Evolutionary conservation across 1,284 basidiomycete species (phyloP).

Genomic region (Apiotrichum gracile): DNA sequence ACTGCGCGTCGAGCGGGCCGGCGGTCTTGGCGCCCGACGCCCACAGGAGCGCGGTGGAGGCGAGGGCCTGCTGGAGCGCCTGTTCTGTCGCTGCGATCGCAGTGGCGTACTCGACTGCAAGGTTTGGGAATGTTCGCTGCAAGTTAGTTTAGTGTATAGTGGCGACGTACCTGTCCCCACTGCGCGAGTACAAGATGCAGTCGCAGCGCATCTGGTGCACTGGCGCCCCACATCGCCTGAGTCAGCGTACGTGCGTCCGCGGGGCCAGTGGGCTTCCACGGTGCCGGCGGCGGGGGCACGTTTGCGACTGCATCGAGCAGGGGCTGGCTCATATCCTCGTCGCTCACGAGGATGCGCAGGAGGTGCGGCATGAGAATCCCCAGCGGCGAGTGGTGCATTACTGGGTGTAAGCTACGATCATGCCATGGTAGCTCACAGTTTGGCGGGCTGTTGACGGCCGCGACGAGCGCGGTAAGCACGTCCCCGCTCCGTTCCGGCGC

Average conservation of each 20-base stretch:
- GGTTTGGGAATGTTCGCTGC: slow-evolving; percentile 2
- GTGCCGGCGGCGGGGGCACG: neutral
- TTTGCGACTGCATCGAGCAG: neutral
- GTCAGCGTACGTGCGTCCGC: slow-evolving; percentile 1
- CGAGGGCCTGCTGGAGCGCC: neutral
- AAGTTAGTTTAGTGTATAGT: neutral
- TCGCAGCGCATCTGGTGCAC: slow-evolving; percentile 13
- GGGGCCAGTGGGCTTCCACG: neutral
- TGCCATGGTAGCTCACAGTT: neutral
- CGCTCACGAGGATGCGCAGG: slow-evolving; percentile 13
- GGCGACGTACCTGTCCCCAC: slow-evolving; percentile 15
- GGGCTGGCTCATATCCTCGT: neutral
- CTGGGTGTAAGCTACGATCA: slow-evolving; percentile 5
- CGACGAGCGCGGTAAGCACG: neutral
- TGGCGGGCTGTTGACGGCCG: neutral
- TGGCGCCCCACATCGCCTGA: slow-evolving; percentile 14
- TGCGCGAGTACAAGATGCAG: slow-evolving; percentile 16
- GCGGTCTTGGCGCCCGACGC: neutral
- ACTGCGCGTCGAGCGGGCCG: slow-evolving; percentile 5
- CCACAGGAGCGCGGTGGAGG: neutral
- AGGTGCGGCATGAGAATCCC: slow-evolving; percentile 20
- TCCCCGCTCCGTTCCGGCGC: neutral
- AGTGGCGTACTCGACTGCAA: neutral
- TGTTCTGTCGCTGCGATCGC: neutral
- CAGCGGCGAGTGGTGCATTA: slow-evolving; percentile 18